Evolutionary conservation across 1,284 basidiomycete species (phyloP).

Genomic region (Moesziomyces sp.): DNA sequence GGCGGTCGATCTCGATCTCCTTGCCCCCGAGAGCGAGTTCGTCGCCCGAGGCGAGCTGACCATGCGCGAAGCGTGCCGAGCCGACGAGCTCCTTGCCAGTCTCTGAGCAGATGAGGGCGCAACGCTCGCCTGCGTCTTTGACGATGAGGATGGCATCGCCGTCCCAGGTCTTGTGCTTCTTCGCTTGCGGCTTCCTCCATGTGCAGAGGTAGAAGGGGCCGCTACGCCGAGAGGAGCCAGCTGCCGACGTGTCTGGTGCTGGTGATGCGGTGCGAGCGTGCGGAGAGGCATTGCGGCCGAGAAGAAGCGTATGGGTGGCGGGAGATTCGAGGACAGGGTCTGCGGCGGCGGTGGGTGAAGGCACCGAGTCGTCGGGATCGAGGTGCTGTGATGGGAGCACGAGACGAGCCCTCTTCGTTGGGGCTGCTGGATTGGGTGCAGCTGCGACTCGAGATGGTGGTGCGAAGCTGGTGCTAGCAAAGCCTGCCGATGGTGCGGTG

Average conservation of each 20-base stretch:
- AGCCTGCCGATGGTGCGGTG: conserved; percentile 5
- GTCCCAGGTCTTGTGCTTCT: conserved; percentile 90
- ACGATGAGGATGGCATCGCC: conserved; percentile 69
- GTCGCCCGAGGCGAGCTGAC: conserved; percentile 46
- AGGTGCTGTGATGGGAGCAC: conserved; percentile 34
- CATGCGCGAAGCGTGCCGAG: conserved; percentile 34
- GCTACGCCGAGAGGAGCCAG: conserved; percentile 17
- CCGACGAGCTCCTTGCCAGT: conserved; percentile 50
- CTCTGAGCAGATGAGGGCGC: conserved; percentile 53
- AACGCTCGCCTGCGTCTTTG: conserved; percentile 41
- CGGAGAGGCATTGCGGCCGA: conserved; percentile 23
- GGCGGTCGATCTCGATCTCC: conserved; percentile 50
- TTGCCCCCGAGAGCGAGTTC: conserved; percentile 53
- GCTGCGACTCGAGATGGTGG: conserved; percentile 9
- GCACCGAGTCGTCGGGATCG: conserved; percentile 1
- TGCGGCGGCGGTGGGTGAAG: background rate
- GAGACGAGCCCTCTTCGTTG: conserved; percentile 32
- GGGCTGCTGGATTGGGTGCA: conserved; percentile 2
- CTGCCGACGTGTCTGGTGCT: conserved; percentile 3
- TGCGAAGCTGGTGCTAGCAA: conserved; percentile 4
- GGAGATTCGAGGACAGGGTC: conserved; percentile 15
- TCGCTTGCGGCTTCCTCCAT: conserved; percentile 76
- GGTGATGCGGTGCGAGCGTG: conserved; percentile 1
- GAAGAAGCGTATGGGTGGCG: conserved; percentile 27
- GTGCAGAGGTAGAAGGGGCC: conserved; percentile 62